Evolutionary conservation across 768 basidiomycete genomes (phyloP).

Genomic region (Rhodotorula taiwanensis): DNA sequence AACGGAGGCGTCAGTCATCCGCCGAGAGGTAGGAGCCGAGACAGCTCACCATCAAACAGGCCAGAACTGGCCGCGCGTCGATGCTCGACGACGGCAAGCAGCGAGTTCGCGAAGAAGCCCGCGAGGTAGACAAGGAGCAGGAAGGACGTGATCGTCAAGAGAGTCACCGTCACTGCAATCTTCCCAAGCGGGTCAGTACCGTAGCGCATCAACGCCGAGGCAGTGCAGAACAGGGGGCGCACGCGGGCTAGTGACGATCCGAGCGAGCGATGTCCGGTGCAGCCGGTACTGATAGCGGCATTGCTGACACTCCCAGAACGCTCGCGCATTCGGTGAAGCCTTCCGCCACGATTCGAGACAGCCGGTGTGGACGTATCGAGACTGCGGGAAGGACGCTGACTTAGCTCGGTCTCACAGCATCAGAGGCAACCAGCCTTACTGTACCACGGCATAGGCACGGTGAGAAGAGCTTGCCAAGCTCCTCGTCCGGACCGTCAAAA

Average conservation of each 20-base stretch:
- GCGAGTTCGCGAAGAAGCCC: conserved; percentile 30
- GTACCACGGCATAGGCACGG: conserved; percentile 24
- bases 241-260: conserved; percentile 9
- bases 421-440: background rate
- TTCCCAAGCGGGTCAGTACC: background rate
- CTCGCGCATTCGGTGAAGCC: background rate
- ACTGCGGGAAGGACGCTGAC: background rate
- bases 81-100: conserved; percentile 21
- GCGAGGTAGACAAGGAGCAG: conserved; percentile 11
- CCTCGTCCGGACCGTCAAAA: conserved; percentile 23
- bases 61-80: background rate
- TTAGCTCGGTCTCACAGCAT: background rate
- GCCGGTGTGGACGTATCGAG: conserved; percentile 13
- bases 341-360: conserved; percentile 27
- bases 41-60: conserved; percentile 6
- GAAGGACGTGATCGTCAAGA: conserved; percentile 9
- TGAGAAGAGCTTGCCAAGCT: conserved; percentile 15
- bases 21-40: no score
- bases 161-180: conserved; percentile 11
- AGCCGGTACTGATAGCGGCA: conserved; percentile 18
- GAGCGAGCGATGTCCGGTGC: conserved; percentile 1
- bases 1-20: no score
- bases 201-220: no score
- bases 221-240: no score
- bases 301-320: conserved; percentile 17